A percentile compares a stretch with the other conserved stretches of the same genome.
Evolutionary conservation across 768 basidiomycete species (phyloP).

Genomic region (Tulasnella sp.): DNA sequence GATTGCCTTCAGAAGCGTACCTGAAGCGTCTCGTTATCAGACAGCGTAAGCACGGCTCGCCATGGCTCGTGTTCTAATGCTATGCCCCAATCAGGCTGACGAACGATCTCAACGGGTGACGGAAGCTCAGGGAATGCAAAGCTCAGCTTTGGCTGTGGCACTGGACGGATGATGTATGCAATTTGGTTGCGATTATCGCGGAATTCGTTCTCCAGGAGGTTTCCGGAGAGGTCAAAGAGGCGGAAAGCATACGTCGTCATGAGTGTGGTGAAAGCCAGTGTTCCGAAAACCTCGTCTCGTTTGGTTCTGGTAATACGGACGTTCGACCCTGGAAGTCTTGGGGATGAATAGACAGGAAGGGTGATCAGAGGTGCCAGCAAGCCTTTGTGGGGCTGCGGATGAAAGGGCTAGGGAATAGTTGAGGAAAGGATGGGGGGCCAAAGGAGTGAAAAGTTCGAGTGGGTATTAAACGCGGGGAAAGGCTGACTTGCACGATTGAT

Average conservation of each 20-base stretch:
- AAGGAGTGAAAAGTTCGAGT: neutral
- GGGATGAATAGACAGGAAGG: neutral
- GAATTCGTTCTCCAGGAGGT: conserved; percentile 22
- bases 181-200: conserved; percentile 10
- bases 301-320: neutral
- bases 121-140: conserved; percentile 11
- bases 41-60: neutral
- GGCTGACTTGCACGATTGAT: neutral
- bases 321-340: neutral
- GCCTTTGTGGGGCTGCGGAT: neutral
- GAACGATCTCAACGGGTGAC: conserved; percentile 20
- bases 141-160: neutral
- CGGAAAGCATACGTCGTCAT: conserved; percentile 20
- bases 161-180: conserved; percentile 19
- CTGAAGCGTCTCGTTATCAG: neutral
- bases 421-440: neutral
- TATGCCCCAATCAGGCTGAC: conserved; percentile 21
- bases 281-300: neutral
- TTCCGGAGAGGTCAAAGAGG: conserved; percentile 22
- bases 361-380: neutral
- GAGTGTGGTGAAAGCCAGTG: neutral
- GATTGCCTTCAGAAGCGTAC: neutral
- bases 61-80: conserved; percentile 22
- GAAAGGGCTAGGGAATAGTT: neutral
- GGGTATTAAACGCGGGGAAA: neutral